These are phyloP conservation scores for Wickerhamomyces bisporus DNA, from an alignment of 805 yeast species.

Conservation along the genomic window DNA sequence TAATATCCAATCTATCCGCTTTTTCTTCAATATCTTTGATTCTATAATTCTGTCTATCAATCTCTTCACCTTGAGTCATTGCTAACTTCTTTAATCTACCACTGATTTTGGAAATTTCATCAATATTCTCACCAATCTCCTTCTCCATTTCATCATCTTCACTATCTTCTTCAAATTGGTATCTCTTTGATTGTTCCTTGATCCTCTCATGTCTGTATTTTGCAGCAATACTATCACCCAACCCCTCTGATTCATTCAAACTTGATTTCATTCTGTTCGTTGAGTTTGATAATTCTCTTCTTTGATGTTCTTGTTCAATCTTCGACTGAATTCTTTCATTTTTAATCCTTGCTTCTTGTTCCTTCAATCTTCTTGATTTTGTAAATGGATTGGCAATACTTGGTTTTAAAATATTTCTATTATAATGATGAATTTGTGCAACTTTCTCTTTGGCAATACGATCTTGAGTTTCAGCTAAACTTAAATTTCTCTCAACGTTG, in stretches of 20 bases:
- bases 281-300: conserved; percentile 54
- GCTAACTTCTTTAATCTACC: conserved; percentile 72
- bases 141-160: conserved; percentile 93
- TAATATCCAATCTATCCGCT: conserved; percentile 79
- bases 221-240: conserved; percentile 27
- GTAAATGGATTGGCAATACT: conserved; percentile 85
- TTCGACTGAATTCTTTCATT: conserved; percentile 59
- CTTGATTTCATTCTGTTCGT: conserved; percentile 67
- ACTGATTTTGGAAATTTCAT: conserved; percentile 66
- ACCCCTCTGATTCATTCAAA: conserved; percentile 37
- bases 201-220: conserved; percentile 33
- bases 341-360: conserved; percentile 66
- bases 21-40: conserved; percentile 74
- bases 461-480: conserved; percentile 76
- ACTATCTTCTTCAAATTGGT: conserved; percentile 82
- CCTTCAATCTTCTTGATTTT: conserved; percentile 66
- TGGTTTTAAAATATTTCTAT: conserved; percentile 77
- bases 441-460: conserved; percentile 80
- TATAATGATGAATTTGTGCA: conserved; percentile 68
- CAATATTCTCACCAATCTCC: conserved; percentile 79
- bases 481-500: conserved; percentile 70
- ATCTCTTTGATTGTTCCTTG: conserved; percentile 52
- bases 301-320: conserved; percentile 52
- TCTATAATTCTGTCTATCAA: conserved; percentile 71
- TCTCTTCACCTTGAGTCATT: conserved; percentile 65